Conservation (phyloP, 352 stramenopile genomes). For the Phytopythium cucurbitacearum region DNA sequence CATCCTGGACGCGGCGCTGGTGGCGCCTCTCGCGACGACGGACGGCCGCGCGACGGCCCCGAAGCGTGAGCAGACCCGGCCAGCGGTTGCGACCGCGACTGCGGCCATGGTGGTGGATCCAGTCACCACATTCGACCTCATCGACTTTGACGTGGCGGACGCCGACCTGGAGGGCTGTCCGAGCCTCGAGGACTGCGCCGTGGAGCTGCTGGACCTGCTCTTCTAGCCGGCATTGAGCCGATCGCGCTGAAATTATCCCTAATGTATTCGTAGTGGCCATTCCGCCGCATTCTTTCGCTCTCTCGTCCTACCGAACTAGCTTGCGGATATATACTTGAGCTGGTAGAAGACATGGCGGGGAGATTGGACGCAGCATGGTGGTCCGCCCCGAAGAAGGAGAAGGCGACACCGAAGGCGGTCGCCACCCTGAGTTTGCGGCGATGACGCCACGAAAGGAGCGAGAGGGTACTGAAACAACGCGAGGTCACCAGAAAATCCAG, state of each 20-base stretch:
- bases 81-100: not conserved
- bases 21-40: conserved; percentile 2
- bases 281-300: too few relatives aligned
- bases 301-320: too few relatives aligned
- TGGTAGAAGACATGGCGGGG: too few relatives aligned
- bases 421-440: too few relatives aligned
- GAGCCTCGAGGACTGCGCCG: conserved; percentile 60
- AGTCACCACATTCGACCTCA: conserved; percentile 15
- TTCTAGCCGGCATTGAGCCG: conserved; percentile 20
- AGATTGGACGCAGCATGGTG: too few relatives aligned
- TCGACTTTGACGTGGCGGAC: conserved; percentile 20
- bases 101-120: conserved; percentile 3
- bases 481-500: too few relatives aligned
- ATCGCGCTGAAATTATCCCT: not conserved
- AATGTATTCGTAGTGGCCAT: too few relatives aligned
- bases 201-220: conserved; percentile 63
- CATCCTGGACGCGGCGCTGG: conserved; percentile 34
- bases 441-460: too few relatives aligned
- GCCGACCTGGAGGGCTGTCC: conserved; percentile 45
- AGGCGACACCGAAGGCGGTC: too few relatives aligned
- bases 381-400: too few relatives aligned
- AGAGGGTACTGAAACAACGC: too few relatives aligned
- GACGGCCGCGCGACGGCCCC: conserved; percentile 1
- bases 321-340: too few relatives aligned
- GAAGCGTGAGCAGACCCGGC: not conserved